Evolutionary conservation across 23 red algal species (phyloP).

Genomic region (Gracilariopsis chorda): DNA sequence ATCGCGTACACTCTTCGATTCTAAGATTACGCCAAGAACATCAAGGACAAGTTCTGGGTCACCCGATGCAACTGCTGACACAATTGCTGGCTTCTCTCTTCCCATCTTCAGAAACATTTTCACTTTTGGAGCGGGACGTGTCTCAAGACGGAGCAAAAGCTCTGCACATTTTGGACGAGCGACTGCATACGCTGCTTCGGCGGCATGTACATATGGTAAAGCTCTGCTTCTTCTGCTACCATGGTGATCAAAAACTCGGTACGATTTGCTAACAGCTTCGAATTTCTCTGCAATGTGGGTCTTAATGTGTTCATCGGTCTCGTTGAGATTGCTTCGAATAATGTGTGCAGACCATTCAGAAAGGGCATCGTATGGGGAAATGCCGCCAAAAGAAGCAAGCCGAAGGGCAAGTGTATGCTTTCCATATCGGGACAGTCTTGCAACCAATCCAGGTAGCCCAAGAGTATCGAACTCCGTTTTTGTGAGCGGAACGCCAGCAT

Average conservation of each 20-base stretch:
- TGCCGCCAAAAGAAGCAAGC: conserved; percentile 59
- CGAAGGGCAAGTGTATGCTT: conserved; percentile 36
- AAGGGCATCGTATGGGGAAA: conserved; percentile 22
- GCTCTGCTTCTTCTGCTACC: conserved; percentile 20
- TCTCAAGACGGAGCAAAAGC: conserved; percentile 39
- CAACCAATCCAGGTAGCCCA: conserved; percentile 27
- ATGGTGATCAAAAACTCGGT: not conserved
- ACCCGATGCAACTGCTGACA: conserved; percentile 34
- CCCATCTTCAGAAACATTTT: conserved; percentile 57
- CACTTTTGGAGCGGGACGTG: conserved; percentile 43
- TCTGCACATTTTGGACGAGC: conserved; percentile 42
- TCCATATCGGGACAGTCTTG: conserved; percentile 55
- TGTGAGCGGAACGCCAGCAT: conserved; percentile 35
- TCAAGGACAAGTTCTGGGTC: conserved; percentile 70
- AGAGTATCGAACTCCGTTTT: conserved; percentile 47
- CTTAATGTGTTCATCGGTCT: conserved; percentile 47
- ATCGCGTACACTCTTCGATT: conserved; percentile 31
- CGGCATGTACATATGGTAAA: conserved; percentile 53
- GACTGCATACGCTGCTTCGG: conserved; percentile 19
- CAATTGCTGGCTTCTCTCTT: conserved; percentile 43
- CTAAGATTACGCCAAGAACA: conserved; percentile 6
- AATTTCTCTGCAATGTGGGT: conserved; percentile 24
- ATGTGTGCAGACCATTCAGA: conserved; percentile 41
- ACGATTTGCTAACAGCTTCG: conserved; percentile 37
- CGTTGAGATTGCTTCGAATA: conserved; percentile 9